Evolutionary conservation across 2,329 filamentous ascomycete species (phyloP), one percentile per base, ranked within the genome.

Genomic region (Fusarium concolor): DNA sequence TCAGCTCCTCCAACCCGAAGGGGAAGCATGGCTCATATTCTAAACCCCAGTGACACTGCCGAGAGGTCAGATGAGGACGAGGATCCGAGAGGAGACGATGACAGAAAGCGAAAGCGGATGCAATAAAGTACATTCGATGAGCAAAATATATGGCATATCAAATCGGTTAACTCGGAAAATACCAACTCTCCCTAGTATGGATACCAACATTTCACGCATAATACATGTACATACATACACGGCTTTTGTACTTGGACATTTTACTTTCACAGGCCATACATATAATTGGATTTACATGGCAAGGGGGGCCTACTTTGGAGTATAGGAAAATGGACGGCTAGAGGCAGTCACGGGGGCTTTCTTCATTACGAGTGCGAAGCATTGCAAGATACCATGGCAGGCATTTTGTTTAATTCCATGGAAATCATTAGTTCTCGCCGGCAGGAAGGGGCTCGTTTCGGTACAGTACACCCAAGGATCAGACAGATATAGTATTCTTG

Each of bases 11-110:
- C 85, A 1, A 89, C 86, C 0, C 78, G 86, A 44, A 78, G 86
- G 49, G 86, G 86, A 24, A 89, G 86, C 76, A 88, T 89, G 86
- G 86, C 86, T 1, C 86, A 89, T 62, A 89, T 89, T 18, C 78
- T 89, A n/a, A 89, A 89, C 71, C 86, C 86, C 1, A 86, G 85
- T 24, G 85, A 87, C 52, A 87, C 84, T 20, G 81, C 80, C 8
- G 86, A 87, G 75, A 79, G 84, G 37, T 83, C 85, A 8, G 84
- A 87, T 28, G 86, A 88, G 57, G 86, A 87, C 56, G 85, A 85
- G 44, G 85, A 86, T 42, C 79, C 79, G 1, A 79, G 86, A 31
- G 85, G 84, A 22, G 86, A 89, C 22, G 86, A 87, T 12, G 86
- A 88, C 68, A 81, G 86, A 43, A 90, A 90, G 76, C 82, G 88